Base-by-base conservation (phyloP, 495 filamentous ascomycete species). In the Wilcoxina mikolae region DNA sequence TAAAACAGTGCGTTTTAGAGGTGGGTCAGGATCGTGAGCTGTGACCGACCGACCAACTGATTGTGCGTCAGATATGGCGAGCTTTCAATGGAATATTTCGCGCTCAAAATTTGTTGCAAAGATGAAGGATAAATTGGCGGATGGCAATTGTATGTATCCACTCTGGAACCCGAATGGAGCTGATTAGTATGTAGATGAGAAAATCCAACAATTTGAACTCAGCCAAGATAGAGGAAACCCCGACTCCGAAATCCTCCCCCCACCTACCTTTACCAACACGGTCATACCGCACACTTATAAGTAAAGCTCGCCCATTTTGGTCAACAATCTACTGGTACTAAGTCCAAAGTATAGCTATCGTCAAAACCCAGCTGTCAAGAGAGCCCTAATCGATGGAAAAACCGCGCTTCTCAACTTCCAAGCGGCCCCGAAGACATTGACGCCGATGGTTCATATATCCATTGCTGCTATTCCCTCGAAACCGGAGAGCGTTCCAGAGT, bases 1-100 rank as follows among this genome's bases (percentile, higher is more conserved):
- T 27, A 76, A 82, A 39, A 90, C 87, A 7, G 88, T 96, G 73
- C 79, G 90, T 22, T 96, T 91, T 67, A 78, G 91, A 70, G 75
- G 82, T 85, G 66, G 47, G 63, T 23, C 29, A 18, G 35, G 35
- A 39, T 5, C 20, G 15, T 12, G n/a, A n/a, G n/a, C n/a, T n/a
- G n/a, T n/a, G n/a, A n/a, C n/a, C n/a, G 31, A 15, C 15, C 31
- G 31, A 15, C 7, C 15, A 7, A 35, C 15, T 43, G 39, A 43
- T 43, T 9, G 17, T 18, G 17, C 10, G 9, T 7, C 9, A 62
- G 62, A 65, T 51, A 65, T 65, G 60, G 62, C 62, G 12, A 65
- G 60, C 27, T 65, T 60, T n/a, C 62, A 65, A 35, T 65, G 60
- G 17, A 65, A 64, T 29, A 58, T 55, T 4, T 60, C 62, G 10